A percentile compares a stretch with the other conserved stretches of the same genome.
These are phyloP conservation scores for Agaricales sp. DNA, from an alignment of 1,284 basidiomycete genomes.

Conservation along the genomic window DNA sequence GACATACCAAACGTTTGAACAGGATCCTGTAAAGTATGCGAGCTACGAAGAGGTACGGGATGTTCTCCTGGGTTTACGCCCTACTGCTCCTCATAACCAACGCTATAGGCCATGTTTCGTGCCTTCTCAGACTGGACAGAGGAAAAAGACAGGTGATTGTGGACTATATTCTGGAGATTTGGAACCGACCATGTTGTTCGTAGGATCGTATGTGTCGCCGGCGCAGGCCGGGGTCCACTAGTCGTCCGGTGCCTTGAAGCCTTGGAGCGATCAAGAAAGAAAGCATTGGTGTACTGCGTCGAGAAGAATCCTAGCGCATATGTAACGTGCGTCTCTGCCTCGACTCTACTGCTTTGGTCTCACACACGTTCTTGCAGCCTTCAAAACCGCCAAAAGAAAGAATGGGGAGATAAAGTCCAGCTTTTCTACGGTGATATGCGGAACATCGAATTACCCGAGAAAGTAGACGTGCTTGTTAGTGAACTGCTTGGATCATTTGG, in stretches of 20 bases:
- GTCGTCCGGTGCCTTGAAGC: slow-evolving; percentile 83
- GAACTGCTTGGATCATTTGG: slow-evolving; percentile 97
- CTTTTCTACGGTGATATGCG: slow-evolving; percentile 95
- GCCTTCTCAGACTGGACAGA: slow-evolving; percentile 69
- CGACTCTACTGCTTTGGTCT: slow-evolving; percentile 6
- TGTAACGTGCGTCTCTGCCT: slow-evolving; percentile 59
- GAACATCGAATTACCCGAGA: slow-evolving; percentile 66
- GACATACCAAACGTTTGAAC: slow-evolving; percentile 97
- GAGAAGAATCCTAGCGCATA: slow-evolving; percentile 96
- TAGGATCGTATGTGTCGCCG: slow-evolving; percentile 75
- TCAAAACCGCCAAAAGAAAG: slow-evolving; percentile 67
- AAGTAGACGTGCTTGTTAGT: slow-evolving; percentile 90
- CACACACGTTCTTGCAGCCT: slow-evolving; percentile 37
- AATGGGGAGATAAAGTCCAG: slow-evolving; percentile 81
- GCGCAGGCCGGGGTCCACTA: slow-evolving; percentile 91
- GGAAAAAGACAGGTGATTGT: slow-evolving; percentile 45
- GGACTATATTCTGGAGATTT: slow-evolving; percentile 7
- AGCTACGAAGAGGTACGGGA: slow-evolving; percentile 90
- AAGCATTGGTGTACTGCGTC: slow-evolving; percentile 75
- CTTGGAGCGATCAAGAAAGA: slow-evolving; percentile 55
- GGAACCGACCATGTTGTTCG: slow-evolving; percentile 10
- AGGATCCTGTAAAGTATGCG: slow-evolving; percentile 93
- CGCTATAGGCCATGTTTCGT: slow-evolving; percentile 68
- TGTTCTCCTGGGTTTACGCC: no score
- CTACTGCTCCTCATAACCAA: no score